Base-by-base conservation (phyloP, 2,329 filamentous ascomycete genomes). In the Coniochaeta hoffmannii region DNA sequence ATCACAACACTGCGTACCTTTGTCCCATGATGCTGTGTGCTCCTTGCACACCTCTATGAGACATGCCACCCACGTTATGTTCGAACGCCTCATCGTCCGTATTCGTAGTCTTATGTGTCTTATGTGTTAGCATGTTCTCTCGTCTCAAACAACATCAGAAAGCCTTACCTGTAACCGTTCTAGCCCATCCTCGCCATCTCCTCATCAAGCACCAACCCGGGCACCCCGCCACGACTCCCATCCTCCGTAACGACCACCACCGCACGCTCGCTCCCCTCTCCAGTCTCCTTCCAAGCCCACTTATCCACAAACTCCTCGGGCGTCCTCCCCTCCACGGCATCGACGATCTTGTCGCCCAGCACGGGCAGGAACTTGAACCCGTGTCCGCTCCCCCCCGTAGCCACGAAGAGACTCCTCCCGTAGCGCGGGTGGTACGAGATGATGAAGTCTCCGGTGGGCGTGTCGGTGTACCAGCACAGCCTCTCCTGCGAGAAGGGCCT, bases 401-500 rank as follows among this genome's bases (percentile, higher is more conserved):
- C 81, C 24, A 87, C 63, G 62, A 87, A 86, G 4, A 86, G 69
- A 14, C 78, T 76, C 24, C 24, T 26, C 56, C 75, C 66, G 68
- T 81, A 81, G 15, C 75, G 70, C 0, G 87, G 87, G 63, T 90
- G 86, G 68, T 85, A 84, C 64, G 85, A 81, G 58, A 89, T 76
- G 55, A 90, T 76, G 72, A 88, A 90, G 65, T 90, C 83, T 22
- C 82, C 87, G 17, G 81, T 82, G 8, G 82, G 77, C 62, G 87
- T 90, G 71, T 90, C 87, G 5, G 83, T 83, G 67, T 90, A 90
- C 87, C 87, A 90, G 72, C 87, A 90, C 54, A 90, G 71, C 24
- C 85, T 76, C 1, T 83, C 86, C 54, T 75, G 73, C 56, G 71
- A 71, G 72, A 88, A 89, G 1, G 82, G 80, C 26, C 87, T 75